Percentiles rank a stretch among this genome's conserved stretches.
Conservation (phyloP, 129 eudicot genomes). For the Rutidosis leptorrhynchoides region DNA sequence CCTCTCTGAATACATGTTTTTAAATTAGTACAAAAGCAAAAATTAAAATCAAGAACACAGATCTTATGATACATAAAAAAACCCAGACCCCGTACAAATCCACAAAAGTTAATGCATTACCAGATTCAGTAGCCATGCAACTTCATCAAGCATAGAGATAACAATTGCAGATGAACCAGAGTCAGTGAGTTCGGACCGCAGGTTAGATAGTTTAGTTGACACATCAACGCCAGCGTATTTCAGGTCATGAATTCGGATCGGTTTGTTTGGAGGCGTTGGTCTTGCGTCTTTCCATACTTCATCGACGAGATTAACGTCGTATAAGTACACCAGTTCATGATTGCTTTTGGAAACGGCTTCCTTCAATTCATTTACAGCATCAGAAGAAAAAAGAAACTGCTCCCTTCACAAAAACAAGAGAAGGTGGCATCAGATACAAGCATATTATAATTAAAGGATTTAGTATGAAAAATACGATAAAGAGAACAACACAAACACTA, state of each 20-base stretch:
- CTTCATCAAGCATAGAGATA: conserved; percentile 89
- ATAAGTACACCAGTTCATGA: conserved; percentile 85
- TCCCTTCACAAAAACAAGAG: conserved; percentile 75
- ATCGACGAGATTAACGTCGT: conserved; percentile 78
- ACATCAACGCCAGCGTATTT: conserved; percentile 90
- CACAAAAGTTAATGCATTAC: conserved; percentile 33
- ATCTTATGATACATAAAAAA: background rate
- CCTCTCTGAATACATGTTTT: conserved; percentile 66
- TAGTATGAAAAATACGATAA: background rate
- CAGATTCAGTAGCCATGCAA: conserved; percentile 96
- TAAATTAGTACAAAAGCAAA: conserved; percentile 16
- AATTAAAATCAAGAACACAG: conserved; percentile 6
- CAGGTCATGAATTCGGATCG: conserved; percentile 73
- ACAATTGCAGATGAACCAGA: conserved; percentile 75
- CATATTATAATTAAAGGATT: background rate
- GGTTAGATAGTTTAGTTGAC: conserved; percentile 63
- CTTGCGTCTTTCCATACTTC: conserved; percentile 90
- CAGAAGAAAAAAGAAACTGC: conserved; percentile 96
- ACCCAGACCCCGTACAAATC: background rate
- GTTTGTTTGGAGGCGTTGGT: conserved; percentile 73
- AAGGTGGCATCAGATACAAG: conserved; percentile 49
- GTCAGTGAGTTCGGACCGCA: conserved; percentile 62
- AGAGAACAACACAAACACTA: background rate
- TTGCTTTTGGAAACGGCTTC: conserved; percentile 60
- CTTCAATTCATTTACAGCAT: conserved; percentile 80